Evolutionary conservation across 495 filamentous ascomycete species (phyloP).

Genomic region (Hypoxylon fuscum): DNA sequence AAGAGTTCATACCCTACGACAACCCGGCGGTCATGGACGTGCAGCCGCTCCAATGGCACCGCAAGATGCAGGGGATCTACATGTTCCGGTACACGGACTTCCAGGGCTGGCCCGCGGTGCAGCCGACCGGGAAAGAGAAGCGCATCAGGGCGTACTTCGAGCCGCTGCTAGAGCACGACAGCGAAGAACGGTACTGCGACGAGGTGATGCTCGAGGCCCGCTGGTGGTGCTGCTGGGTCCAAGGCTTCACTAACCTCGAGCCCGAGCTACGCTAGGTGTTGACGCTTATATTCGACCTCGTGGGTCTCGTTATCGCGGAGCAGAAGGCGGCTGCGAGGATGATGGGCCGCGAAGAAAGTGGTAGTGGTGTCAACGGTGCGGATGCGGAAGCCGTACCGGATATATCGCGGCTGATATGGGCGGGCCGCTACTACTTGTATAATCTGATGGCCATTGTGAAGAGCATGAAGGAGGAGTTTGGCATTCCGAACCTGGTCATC

Average conservation of each 20-base stretch:
- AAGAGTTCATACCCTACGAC: slow-evolving; percentile 32
- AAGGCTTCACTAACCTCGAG: slow-evolving; percentile 27
- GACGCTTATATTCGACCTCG: slow-evolving; percentile 32
- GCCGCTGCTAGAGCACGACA: slow-evolving; percentile 5
- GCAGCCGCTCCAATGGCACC: slow-evolving; percentile 19
- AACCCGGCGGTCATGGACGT: slow-evolving; percentile 39
- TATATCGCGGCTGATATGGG: slow-evolving; percentile 20
- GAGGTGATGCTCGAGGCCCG: slow-evolving; percentile 20
- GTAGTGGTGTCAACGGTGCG: background rate
- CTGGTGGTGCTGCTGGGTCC: slow-evolving; percentile 32
- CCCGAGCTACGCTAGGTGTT: slow-evolving; percentile 36
- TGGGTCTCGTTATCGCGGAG: slow-evolving; percentile 19
- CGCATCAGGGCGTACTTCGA: slow-evolving; percentile 23
- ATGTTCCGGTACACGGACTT: slow-evolving; percentile 38
- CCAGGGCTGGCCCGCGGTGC: slow-evolving; percentile 31
- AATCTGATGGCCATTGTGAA: slow-evolving; percentile 20
- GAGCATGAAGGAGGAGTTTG: slow-evolving; percentile 24
- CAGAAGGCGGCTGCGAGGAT: slow-evolving; percentile 11
- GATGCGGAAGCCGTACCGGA: background rate
- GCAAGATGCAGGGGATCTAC: slow-evolving; percentile 13
- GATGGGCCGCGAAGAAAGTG: background rate
- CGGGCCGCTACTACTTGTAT: slow-evolving; percentile 29
- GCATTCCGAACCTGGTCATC: slow-evolving; percentile 15
- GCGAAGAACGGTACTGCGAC: slow-evolving; percentile 2
- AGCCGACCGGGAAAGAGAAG: slow-evolving; percentile 13